Base-by-base conservation (phyloP, 495 filamentous ascomycete genomes). In the Lichina pygmaea region DNA sequence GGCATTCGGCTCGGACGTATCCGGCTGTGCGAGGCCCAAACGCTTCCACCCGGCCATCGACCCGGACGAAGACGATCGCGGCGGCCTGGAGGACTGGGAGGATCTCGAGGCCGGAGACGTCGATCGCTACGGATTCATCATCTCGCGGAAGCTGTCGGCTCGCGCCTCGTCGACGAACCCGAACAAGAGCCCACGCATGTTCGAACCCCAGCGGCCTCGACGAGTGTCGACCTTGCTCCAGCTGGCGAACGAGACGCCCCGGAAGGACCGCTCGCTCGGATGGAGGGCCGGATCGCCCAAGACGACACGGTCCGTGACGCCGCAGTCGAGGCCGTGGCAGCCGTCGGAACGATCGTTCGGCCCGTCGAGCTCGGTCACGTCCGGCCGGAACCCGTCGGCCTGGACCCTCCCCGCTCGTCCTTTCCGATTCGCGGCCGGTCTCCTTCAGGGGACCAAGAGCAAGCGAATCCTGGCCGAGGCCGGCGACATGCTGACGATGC, bases 81-180 rank as follows among this genome's bases (percentile, higher is more conserved):
- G 85, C 12, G 86, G 86, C 0, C 73, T 91, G 38, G 89, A 99
- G 54, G 86, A 93, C 54, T 99, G 89, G 91, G 78, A 86, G 52
- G 77, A 93, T 58, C 62, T 99, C 9, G 66, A 77, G n/a, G 78
- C 71, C n/a, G 68, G 64, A 37, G 81, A 92, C 56, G 80, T 95
- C 39, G 89, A 99, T 60, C 63, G 78, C 49, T 99, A 95, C 57
- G 89, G 89, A 13, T 99, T 99, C 62, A 95, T 99, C 57, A 68
- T 65, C 49, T 63, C 54, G 54, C 61, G 56, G 41, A 64, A 53
- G 46, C 58, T 52, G 36, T 33, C 45, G 10, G 34, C 45, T n/a
- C 52, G 47, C 41, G 15, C 8, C 37, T 34, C 49, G 16, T 58
- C 61, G 4, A 49, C 57, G 13, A 52, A 60, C 37, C 58, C 54